Evolutionary conservation across 352 stramenopile species (phyloP).

Genomic region (Phytophthora podocarpi): DNA sequence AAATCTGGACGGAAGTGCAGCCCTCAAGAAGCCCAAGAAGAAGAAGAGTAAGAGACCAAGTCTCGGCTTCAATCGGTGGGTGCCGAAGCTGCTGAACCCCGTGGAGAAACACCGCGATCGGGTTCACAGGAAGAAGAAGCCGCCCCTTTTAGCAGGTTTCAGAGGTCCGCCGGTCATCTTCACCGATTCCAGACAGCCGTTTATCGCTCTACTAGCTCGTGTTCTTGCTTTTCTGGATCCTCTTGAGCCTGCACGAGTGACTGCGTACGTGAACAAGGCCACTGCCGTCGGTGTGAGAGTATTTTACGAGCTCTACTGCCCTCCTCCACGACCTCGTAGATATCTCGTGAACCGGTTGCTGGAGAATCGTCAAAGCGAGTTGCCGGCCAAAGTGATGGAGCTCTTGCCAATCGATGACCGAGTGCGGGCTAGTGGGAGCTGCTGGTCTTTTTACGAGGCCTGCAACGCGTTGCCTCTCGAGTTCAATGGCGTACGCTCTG

Average conservation of each 20-base stretch:
- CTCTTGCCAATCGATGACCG: constrained; percentile 35
- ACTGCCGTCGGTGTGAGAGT: constrained; percentile 27
- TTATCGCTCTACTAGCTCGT: constrained; percentile 30
- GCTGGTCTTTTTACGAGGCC: constrained; percentile 33
- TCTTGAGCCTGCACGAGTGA: constrained; percentile 33
- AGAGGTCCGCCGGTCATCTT: constrained; percentile 32
- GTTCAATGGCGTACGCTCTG: constrained; percentile 9
- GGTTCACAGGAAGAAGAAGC: constrained; percentile 42
- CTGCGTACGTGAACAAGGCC: constrained; percentile 43
- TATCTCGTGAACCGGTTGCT: constrained; percentile 40
- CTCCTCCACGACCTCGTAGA: constrained; percentile 39
- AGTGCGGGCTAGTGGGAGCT: constrained; percentile 35
- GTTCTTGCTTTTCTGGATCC: constrained; percentile 50
- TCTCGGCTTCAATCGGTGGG: constrained; percentile 36
- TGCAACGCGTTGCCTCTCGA: constrained; percentile 35
- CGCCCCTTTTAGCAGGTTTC: neutral
- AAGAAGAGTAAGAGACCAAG: constrained; percentile 18
- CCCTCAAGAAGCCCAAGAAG: constrained; percentile 8
- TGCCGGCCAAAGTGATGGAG: constrained; percentile 31
- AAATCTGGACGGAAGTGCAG: neutral
- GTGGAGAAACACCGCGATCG: constrained; percentile 39
- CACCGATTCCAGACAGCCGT: constrained; percentile 15
- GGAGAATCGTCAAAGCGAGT: constrained; percentile 10
- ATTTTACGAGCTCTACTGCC: constrained; percentile 50
- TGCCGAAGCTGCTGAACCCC: constrained; percentile 52